Conservation (phyloP, 164 flowering plant genomes). For the Buxus sempervirens region DNA sequence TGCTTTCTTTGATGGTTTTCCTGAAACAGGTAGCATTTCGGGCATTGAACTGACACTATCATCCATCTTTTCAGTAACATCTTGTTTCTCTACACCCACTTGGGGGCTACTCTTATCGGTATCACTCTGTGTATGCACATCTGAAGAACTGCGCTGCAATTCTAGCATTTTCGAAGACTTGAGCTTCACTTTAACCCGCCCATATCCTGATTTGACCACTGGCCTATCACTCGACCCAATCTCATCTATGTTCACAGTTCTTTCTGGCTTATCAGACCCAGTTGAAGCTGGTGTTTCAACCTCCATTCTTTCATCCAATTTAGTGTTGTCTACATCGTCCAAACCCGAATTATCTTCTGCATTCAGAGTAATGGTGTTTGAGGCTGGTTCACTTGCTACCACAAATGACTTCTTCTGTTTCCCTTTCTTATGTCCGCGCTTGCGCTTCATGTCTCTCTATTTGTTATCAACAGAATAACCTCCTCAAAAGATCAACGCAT, state of each 20-base stretch:
- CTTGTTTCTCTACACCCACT: slow-evolving; percentile 42
- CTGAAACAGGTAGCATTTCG: slow-evolving; percentile 26
- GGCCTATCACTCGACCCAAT: slow-evolving; percentile 36
- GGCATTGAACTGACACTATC: slow-evolving; percentile 54
- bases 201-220: slow-evolving; percentile 39
- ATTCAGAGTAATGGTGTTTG: slow-evolving; percentile 17
- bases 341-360: slow-evolving; percentile 40
- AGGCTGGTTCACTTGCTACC: slow-evolving; percentile 15
- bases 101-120: slow-evolving; percentile 56
- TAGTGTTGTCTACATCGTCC: slow-evolving; percentile 36
- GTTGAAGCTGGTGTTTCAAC: slow-evolving; percentile 43
- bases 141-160: slow-evolving; percentile 37
- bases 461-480: neutral
- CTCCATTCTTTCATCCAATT: slow-evolving; percentile 39
- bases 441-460: slow-evolving; percentile 62
- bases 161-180: slow-evolving; percentile 54
- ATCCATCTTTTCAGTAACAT: slow-evolving; percentile 43
- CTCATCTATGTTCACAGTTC: slow-evolving; percentile 25
- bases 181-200: slow-evolving; percentile 83
- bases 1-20: slow-evolving; percentile 41
- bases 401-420: slow-evolving; percentile 36
- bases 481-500: neutral
- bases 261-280: slow-evolving; percentile 35
- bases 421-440: slow-evolving; percentile 74
- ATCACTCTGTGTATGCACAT: slow-evolving; percentile 55